Evolutionary conservation across 2,329 filamentous ascomycete species (phyloP).

Genomic region (Colletotrichum destructivum): DNA sequence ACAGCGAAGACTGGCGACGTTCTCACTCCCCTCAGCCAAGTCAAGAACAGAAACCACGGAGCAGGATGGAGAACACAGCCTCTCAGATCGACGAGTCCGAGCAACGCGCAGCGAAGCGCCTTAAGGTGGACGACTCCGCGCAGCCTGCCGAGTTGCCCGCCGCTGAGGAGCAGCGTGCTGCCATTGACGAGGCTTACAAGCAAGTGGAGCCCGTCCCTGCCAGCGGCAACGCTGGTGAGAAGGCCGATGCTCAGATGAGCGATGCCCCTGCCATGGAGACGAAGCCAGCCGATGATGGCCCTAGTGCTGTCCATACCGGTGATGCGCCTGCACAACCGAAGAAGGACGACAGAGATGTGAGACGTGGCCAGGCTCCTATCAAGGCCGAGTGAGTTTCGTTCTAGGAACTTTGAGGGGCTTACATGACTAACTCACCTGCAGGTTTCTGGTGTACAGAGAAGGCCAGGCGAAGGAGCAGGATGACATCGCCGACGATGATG

Average conservation of each 20-base stretch:
- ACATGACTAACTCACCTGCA: constrained; percentile 37
- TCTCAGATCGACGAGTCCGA: constrained; percentile 36
- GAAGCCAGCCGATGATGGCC: neutral
- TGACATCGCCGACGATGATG: constrained; percentile 61
- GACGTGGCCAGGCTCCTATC: constrained; percentile 52
- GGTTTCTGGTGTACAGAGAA: constrained; percentile 52
- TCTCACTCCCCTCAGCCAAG: neutral
- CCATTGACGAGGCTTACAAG: constrained; percentile 34
- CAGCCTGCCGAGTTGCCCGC: constrained; percentile 4
- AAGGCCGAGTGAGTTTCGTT: constrained; percentile 55
- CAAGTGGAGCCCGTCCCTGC: constrained; percentile 31
- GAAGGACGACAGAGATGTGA: constrained; percentile 43
- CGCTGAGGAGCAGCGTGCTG: constrained; percentile 32
- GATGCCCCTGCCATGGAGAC: constrained; percentile 23
- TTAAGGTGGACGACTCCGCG: constrained; percentile 43
- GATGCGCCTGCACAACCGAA: constrained; percentile 29
- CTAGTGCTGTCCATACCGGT: constrained; percentile 31
- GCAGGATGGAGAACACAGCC: constrained; percentile 31
- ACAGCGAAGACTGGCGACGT: neutral
- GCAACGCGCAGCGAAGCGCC: constrained; percentile 45
- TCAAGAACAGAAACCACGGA: neutral
- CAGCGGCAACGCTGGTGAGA: constrained; percentile 29
- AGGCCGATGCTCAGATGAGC: constrained; percentile 34
- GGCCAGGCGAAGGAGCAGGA: constrained; percentile 70
- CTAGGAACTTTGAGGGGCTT: neutral